These are phyloP conservation scores for Trichoderma aggressivum DNA, from an alignment of 2,329 filamentous ascomycete genomes.

Conservation along the genomic window DNA sequence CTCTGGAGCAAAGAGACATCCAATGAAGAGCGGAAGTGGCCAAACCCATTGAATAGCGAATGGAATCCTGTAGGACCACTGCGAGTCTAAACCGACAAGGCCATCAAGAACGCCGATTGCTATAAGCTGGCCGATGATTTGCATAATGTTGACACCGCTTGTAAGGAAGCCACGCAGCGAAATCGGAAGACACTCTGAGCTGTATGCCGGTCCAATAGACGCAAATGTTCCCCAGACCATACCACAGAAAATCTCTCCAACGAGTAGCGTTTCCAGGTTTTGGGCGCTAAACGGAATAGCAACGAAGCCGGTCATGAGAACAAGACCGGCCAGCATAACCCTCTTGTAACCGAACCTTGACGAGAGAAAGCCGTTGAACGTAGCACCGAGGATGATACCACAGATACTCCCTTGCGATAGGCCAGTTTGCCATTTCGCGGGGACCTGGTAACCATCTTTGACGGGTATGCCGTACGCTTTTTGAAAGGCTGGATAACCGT, in stretches of 20 bases:
- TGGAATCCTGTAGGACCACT: conserved; percentile 47
- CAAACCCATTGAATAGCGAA: conserved; percentile 50
- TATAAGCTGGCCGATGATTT: conserved; percentile 45
- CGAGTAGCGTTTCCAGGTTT: conserved; percentile 36
- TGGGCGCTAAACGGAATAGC: conserved; percentile 46
- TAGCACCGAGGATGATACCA: conserved; percentile 32
- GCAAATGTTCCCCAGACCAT: conserved; percentile 46
- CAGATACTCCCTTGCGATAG: conserved; percentile 46
- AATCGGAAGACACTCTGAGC: conserved; percentile 40
- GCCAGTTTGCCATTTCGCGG: conserved; percentile 49
- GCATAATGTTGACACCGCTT: conserved; percentile 45
- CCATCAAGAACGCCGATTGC: conserved; percentile 33
- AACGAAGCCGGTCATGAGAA: conserved; percentile 39
- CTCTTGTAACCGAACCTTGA: conserved; percentile 41
- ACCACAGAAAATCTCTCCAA: conserved; percentile 45
- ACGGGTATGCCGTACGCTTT: conserved; percentile 28
- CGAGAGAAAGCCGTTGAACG: conserved; percentile 21
- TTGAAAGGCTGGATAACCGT: conserved; percentile 30
- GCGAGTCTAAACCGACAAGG: conserved; percentile 28
- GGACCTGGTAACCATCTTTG: conserved; percentile 28
- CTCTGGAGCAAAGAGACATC: conserved; percentile 44
- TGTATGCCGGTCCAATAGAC: conserved; percentile 45
- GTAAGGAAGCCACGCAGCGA: conserved; percentile 43
- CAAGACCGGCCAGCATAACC: conserved; percentile 36
- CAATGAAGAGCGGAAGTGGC: conserved; percentile 40